Base-by-base conservation (phyloP, 371 early-diverging fungal species). In the Mucor mucedo region DNA sequence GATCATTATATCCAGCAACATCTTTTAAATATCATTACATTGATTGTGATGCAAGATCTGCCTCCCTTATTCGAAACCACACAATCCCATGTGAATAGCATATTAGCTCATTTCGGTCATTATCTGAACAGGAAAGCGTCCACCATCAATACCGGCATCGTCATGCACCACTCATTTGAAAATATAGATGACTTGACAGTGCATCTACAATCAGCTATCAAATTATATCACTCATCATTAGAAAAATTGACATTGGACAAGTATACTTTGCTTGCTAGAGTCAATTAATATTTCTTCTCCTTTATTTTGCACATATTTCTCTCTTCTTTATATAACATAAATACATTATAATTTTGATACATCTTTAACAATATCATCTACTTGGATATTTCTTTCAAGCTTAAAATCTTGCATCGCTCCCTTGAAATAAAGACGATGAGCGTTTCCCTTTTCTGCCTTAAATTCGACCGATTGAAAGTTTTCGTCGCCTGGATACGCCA, bases 401-500 rank as follows among this genome's bases (percentile, higher is more conserved):
- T 38, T 41, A 48, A 67, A 72, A 14, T 72, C 50, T 44, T 70
- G 57, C 78, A 75, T 70, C 35, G 50, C 41, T 10, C 69, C 75
- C n/a, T 65, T 67, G 16, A 76, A 63, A 65, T 76, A 79, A 28
- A 79, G 44, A 4, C 79, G 57, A 66, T 79, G 79, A 55, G 71
- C 69, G 39, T 76, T 65, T 14, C 72, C 72, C 0, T 64, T 39
- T 52, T 59, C 45, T 5, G 66, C 60, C 6, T 41, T 48, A 7
- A 64, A 66, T 9, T 65, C 40, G 9, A 53, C 33, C n/a, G 63
- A 69, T 10, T 60, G 21, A 38, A 77, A 77, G 2, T 4, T 39
- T 39, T 70, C 78, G 53, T 80, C 80, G 8, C 80, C 80, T 27
- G 80, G 80, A 55, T 78, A 80, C 27, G 71, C 72, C 45, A 80